Percentiles rank a stretch among this genome's conserved stretches.
phyloP scores from a whole-genome alignment of 129 eudicot species.

The Sambucus nigra region DNA sequence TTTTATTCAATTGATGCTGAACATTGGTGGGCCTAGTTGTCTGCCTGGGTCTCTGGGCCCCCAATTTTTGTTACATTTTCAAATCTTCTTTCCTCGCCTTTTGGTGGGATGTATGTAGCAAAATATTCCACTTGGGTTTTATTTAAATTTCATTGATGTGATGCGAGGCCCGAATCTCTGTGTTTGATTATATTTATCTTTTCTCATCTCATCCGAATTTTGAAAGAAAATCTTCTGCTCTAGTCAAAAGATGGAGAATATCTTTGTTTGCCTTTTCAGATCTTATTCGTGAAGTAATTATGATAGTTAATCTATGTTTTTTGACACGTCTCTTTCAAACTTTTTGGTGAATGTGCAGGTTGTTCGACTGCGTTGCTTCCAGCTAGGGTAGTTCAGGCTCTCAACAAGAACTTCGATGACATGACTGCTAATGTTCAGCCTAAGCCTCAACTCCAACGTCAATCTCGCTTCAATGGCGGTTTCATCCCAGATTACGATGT shows the following conservation, averaged over 20 bases:
- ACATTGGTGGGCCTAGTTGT: too few species aligned
- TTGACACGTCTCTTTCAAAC: not conserved
- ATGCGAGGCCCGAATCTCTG: not conserved
- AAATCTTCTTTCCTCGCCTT: too few species aligned
- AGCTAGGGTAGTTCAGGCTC: slow-evolving; percentile 19
- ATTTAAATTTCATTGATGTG: slow-evolving; percentile 8
- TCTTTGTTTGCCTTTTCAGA: not conserved
- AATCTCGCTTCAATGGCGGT: not conserved
- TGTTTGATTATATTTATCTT: not conserved
- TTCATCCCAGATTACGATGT: slow-evolving; percentile 23
- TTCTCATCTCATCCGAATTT: not conserved
- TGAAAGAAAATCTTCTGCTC: not conserved
- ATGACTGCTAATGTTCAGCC: slow-evolving; percentile 5
- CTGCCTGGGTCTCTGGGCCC: not conserved
- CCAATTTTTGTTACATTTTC: too few species aligned
- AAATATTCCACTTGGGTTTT: slow-evolving; percentile 3
- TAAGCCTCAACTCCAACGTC: slow-evolving; percentile 19
- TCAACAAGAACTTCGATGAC: slow-evolving; percentile 20
- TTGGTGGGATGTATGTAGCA: too few species aligned
- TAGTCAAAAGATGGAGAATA: not conserved
- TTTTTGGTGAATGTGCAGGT: slow-evolving; percentile 13
- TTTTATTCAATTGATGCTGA: too few species aligned
- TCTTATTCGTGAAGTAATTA: not conserved
- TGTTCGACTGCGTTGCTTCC: slow-evolving; percentile 27
- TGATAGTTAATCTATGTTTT: not conserved